A percentile compares a stretch with the other conserved stretches of the same genome.
Evolutionary conservation across 78 protist species (phyloP).

Genomic region (Cavenderia fasciculata): DNA sequence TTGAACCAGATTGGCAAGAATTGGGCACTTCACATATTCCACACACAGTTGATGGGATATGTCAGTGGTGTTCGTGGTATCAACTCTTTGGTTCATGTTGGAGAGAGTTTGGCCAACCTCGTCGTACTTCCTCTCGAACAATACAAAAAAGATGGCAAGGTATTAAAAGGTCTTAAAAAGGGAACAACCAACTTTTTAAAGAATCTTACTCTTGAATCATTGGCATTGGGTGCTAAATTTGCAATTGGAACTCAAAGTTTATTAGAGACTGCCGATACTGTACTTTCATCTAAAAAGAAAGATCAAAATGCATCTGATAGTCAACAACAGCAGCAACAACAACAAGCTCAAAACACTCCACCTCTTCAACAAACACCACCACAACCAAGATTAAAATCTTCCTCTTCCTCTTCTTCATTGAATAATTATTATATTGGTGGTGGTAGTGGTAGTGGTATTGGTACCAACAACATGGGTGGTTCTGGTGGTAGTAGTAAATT

Average conservation of each 20-base stretch:
- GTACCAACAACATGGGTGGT: not conserved
- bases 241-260: slow-evolving; percentile 76
- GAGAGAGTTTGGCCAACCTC: slow-evolving; percentile 60
- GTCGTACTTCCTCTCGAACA: slow-evolving; percentile 62
- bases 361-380: not conserved
- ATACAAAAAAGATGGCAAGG: slow-evolving; percentile 63
- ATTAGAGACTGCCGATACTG: slow-evolving; percentile 67
- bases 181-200: slow-evolving; percentile 64
- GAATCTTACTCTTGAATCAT: slow-evolving; percentile 58
- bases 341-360: not conserved
- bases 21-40: slow-evolving; percentile 61
- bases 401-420: not conserved
- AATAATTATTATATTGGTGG: not conserved
- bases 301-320: not conserved
- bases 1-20: slow-evolving; percentile 24
- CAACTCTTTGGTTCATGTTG: slow-evolving; percentile 66
- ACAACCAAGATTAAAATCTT: not conserved
- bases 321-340: not conserved
- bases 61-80: slow-evolving; percentile 64
- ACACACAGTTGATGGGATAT: slow-evolving; percentile 57
- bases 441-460: not conserved
- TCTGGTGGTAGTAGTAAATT: slow-evolving; percentile 22
- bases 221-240: slow-evolving; percentile 63
- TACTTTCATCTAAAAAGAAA: slow-evolving; percentile 25
- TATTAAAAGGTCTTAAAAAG: slow-evolving; percentile 50